Evolutionary conservation across 805 yeast genomes (phyloP).

Genomic region (Nakazawaea ishiwadae): DNA sequence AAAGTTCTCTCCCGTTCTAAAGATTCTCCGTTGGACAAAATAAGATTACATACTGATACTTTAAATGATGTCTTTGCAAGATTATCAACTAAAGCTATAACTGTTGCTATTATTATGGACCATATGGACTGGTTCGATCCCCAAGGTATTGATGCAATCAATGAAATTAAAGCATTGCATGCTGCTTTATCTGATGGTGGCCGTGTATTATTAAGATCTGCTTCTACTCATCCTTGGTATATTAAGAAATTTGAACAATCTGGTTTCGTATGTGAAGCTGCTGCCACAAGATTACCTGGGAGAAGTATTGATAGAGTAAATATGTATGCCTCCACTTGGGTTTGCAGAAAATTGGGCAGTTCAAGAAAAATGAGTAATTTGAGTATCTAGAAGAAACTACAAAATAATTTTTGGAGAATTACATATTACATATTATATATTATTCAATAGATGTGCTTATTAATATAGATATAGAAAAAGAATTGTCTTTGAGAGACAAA

Average conservation of each 20-base stretch:
- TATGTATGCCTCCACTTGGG: constrained; percentile 90
- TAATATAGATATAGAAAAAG: neutral
- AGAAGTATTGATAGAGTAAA: constrained; percentile 72
- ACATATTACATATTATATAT: no score
- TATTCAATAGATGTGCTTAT: no score
- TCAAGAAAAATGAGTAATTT: constrained; percentile 47
- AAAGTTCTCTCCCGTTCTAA: constrained; percentile 36
- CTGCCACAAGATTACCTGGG: constrained; percentile 61
- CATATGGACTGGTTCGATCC: constrained; percentile 92
- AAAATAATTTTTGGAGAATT: no score
- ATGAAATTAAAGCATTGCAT: constrained; percentile 61
- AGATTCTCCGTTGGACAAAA: constrained; percentile 56
- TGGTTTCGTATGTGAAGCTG: constrained; percentile 68
- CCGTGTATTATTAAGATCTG: constrained; percentile 72
- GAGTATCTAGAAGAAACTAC: no score
- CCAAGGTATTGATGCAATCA: constrained; percentile 53
- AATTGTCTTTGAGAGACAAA: neutral
- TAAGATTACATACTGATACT: constrained; percentile 76
- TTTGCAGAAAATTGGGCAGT: constrained; percentile 51
- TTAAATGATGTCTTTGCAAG: constrained; percentile 72
- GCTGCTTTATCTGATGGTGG: constrained; percentile 64
- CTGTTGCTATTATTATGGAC: constrained; percentile 82
- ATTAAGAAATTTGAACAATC: constrained; percentile 58
- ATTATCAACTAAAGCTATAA: constrained; percentile 54
- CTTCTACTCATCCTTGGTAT: constrained; percentile 75